phyloP scores from a whole-genome alignment of 305 asterid species.

The Rubia occidens region DNA sequence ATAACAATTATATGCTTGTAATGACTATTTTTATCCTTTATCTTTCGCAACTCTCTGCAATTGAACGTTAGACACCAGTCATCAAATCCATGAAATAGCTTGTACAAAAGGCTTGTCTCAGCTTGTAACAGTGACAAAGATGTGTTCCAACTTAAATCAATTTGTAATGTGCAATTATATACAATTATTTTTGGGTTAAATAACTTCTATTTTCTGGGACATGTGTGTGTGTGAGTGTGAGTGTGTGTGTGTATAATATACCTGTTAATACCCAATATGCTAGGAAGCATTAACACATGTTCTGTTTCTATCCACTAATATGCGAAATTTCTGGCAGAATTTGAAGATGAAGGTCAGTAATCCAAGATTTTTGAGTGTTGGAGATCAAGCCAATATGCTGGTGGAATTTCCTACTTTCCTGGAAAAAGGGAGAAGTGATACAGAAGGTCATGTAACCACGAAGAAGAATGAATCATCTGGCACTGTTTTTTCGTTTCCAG shows the following conservation, averaged over 20 bases:
- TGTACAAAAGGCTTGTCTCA: neutral
- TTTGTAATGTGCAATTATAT: neutral
- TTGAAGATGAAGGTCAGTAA: constrained; percentile 81
- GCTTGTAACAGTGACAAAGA: neutral
- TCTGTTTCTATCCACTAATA: neutral
- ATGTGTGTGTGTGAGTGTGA: neutral
- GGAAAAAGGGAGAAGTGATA: constrained; percentile 36
- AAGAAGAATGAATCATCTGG: constrained; percentile 31
- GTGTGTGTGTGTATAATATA: too few relatives aligned
- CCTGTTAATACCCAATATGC: neutral
- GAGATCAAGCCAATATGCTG: constrained; percentile 48
- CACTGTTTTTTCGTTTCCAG: constrained; percentile 53
- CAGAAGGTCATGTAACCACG: constrained; percentile 26
- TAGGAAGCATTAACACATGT: neutral
- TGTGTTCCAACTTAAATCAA: neutral
- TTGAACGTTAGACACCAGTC: neutral
- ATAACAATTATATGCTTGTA: neutral
- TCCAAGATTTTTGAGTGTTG: constrained; percentile 72
- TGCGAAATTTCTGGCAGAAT: constrained; percentile 46
- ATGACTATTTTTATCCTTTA: neutral
- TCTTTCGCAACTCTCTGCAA: neutral
- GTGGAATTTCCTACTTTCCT: constrained; percentile 71
- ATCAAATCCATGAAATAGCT: neutral
- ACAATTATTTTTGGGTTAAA: neutral
- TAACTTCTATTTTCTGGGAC: neutral